These are phyloP conservation scores for Diaporthe caulivora DNA, from an alignment of 2,329 filamentous ascomycete species.

Conservation along the genomic window DNA sequence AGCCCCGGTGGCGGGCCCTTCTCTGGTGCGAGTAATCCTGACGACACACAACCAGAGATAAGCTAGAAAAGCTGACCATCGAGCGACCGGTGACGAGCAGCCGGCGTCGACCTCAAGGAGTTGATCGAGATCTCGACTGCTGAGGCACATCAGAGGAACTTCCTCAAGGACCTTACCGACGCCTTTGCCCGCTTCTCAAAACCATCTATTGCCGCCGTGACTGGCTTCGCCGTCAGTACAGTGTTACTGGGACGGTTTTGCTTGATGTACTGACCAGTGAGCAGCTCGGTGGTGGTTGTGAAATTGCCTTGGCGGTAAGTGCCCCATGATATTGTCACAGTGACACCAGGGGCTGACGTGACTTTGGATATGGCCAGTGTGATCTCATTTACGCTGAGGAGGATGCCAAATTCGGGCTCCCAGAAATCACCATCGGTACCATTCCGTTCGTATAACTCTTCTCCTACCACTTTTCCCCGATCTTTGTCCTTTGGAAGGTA, in stretches of 20 bases:
- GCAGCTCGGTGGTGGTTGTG: conserved; percentile 64
- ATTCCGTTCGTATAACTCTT: conserved; percentile 41
- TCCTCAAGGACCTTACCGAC: conserved; percentile 56
- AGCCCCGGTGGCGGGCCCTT: conserved; percentile 49
- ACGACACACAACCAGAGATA: background rate
- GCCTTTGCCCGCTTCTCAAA: conserved; percentile 55
- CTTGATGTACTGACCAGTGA: conserved; percentile 11
- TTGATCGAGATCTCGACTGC: conserved; percentile 43
- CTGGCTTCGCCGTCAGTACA: conserved; percentile 61
- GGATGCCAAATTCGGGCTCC: conserved; percentile 47
- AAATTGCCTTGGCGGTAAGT: conserved; percentile 60
- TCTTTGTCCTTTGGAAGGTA: too few relatives aligned
- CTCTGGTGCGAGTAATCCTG: conserved; percentile 49
- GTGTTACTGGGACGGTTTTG: background rate
- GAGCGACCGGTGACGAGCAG: background rate
- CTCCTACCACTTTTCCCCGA: too few relatives aligned
- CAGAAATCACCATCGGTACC: conserved; percentile 48
- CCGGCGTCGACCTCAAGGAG: conserved; percentile 43
- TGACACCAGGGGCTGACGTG: background rate
- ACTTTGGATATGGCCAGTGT: conserved; percentile 44
- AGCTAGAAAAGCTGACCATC: background rate
- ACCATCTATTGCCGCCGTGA: conserved; percentile 62
- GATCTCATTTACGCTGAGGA: conserved; percentile 51
- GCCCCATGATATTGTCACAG: background rate
- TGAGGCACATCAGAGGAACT: conserved; percentile 42